These are phyloP conservation scores for Penicillium silybi DNA, from an alignment of 495 filamentous ascomycete species.

Conservation along the genomic window DNA sequence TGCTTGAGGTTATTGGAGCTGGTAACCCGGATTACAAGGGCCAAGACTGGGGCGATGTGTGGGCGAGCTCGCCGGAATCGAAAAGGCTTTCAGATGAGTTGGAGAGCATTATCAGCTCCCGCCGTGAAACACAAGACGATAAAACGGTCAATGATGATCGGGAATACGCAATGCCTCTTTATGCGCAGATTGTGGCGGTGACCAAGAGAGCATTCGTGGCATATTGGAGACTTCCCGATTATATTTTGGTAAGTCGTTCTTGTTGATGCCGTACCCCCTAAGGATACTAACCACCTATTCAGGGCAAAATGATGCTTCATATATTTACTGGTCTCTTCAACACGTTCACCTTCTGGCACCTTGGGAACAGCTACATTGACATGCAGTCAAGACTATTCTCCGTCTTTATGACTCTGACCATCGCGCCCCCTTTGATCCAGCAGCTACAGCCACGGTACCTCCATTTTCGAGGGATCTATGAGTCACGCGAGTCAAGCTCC, in stretches of 20 bases:
- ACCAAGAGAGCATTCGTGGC: conserved; percentile 51
- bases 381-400: conserved; percentile 65
- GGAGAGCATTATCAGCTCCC: conserved; percentile 39
- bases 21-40: conserved; percentile 60
- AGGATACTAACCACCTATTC: neutral
- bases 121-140: conserved; percentile 26
- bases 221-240: conserved; percentile 60
- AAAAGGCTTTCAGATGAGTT: conserved; percentile 43
- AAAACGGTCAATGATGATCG: conserved; percentile 38
- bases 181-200: conserved; percentile 45
- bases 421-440: conserved; percentile 58
- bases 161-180: conserved; percentile 61
- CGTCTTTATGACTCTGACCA: conserved; percentile 68
- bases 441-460: conserved; percentile 51
- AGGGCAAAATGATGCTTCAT: conserved; percentile 58
- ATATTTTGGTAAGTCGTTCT: conserved; percentile 44
- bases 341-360: conserved; percentile 62
- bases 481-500: conserved; percentile 46
- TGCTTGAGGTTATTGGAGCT: conserved; percentile 64
- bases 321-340: conserved; percentile 64
- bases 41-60: conserved; percentile 59
- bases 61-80: conserved; percentile 47
- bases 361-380: conserved; percentile 54
- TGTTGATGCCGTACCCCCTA: no score
- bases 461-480: conserved; percentile 44